Evolutionary conservation across 1,284 basidiomycete species (phyloP), one percentile per base, ranked within the genome.

Genomic region (Porodaedalea pini): DNA sequence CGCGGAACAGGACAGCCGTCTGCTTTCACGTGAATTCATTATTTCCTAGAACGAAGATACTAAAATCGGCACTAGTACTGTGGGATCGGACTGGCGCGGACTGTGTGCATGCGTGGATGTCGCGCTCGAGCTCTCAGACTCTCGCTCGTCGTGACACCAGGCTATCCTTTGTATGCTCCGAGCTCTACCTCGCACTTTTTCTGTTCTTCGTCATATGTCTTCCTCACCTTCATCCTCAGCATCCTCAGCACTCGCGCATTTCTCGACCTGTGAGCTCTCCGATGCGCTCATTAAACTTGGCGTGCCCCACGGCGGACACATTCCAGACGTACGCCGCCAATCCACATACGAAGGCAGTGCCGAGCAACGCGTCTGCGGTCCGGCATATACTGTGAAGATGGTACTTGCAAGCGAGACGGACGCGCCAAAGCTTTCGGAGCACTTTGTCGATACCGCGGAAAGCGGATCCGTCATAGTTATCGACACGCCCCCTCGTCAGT

Each of bases 301-400:
- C 11, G 68, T 83, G 4, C 75, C 80, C 3, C 79, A 86, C 65
- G 94, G 94, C 1, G 94, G 95, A 0, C 79, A 85, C 66, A 77
- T 98, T 34, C 86, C 93, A 1, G 93, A 95, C 69, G 82, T 98
- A 25, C 74, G 81, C 44, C 70, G 80, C 53, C 92, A 88, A 0
- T 89, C 88, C 13, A 94, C 92, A 0, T 97, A 91, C 67, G 97
- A 94, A 0, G 94, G 64, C 10, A 63, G 70, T 19, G 61, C 63
- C 21, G 68, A 69, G 11, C 75, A 71, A 41, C 71, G 72, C 36
- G 70, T 86, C 59, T 81, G 59, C 23, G 92, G 89, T 0, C 90
- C 88, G 11, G 94, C 92, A 0, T 97, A 92, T 67, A 98, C 95
- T 1, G 94, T 98, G 51, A 79, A 88, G 73, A 93, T 97, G 85